A percentile compares a stretch with the other conserved stretches of the same genome.
Conservation (phyloP, 1,284 basidiomycete species). For the Tilletia horrida region DNA sequence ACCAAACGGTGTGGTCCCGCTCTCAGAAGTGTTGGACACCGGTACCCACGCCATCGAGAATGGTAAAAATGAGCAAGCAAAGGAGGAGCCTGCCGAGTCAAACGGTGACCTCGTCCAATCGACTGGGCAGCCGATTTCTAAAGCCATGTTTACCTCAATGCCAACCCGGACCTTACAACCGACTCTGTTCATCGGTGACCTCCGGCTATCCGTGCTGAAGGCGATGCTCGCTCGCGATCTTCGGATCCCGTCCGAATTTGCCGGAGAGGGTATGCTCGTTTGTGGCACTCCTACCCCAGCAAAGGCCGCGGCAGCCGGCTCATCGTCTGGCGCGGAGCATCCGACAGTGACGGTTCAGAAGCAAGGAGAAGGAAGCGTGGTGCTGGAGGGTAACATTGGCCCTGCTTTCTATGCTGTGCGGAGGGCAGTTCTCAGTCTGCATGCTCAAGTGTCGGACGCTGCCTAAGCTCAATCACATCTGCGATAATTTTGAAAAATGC, state of each 20-base stretch:
- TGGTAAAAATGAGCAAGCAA: background rate
- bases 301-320: background rate
- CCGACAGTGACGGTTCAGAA: conserved; percentile 19
- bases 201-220: conserved; percentile 51
- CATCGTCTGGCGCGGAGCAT: background rate
- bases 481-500: background rate
- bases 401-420: conserved; percentile 36
- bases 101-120: background rate
- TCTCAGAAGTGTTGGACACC: conserved; percentile 14
- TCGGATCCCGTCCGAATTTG: conserved; percentile 51
- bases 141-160: conserved; percentile 8
- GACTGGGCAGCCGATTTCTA: background rate
- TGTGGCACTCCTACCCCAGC: conserved; percentile 30
- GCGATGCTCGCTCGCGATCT: conserved; percentile 26
- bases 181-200: conserved; percentile 52
- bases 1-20: conserved; percentile 9
- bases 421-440: conserved; percentile 42
- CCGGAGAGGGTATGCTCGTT: conserved; percentile 51
- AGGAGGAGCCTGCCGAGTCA: conserved; percentile 1
- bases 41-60: conserved; percentile 20
- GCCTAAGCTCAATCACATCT: background rate
- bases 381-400: conserved; percentile 51
- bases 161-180: conserved; percentile 18
- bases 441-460: conserved; percentile 35
- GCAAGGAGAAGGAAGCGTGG: conserved; percentile 26